These are phyloP conservation scores for Gomphus bonarii DNA, from an alignment of 1,284 basidiomycete genomes.

Conservation along the genomic window DNA sequence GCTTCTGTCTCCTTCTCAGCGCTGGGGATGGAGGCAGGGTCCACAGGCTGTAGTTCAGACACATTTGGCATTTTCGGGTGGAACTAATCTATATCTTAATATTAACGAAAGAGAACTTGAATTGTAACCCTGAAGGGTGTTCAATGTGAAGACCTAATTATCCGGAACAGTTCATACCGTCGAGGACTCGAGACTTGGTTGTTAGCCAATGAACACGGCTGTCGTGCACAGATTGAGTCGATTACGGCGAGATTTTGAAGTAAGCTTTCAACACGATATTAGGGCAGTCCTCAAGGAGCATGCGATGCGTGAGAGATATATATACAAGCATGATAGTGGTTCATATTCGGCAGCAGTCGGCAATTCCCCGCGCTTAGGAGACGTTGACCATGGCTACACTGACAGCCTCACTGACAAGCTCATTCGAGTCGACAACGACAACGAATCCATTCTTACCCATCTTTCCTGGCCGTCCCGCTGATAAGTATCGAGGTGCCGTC, in stretches of 20 bases:
- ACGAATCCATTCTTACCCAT: not conserved
- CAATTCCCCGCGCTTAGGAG: not conserved
- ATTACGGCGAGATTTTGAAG: no score
- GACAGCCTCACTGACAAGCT: not conserved
- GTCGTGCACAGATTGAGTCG: no score
- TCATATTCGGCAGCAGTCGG: constrained; percentile 6
- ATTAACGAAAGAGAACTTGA: not conserved
- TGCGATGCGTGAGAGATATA: no score
- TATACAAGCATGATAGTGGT: no score
- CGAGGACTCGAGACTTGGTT: no score
- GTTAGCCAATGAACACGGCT: no score
- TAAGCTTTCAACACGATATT: not conserved
- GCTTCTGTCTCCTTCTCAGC: constrained; percentile 44
- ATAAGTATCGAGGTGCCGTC: constrained; percentile 72
- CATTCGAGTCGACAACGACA: not conserved
- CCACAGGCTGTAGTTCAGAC: constrained; percentile 38
- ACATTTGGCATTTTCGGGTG: not conserved
- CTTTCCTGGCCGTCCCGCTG: constrained; percentile 17
- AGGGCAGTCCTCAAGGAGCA: no score
- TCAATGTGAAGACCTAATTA: not conserved
- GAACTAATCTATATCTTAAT: not conserved
- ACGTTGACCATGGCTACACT: not conserved
- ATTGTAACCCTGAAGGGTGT: not conserved
- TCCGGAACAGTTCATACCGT: not conserved
- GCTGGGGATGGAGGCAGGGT: constrained; percentile 37